Conservation (phyloP, 192 early-diverging fungal genomes). For the Backusella psychrophila region DNA sequence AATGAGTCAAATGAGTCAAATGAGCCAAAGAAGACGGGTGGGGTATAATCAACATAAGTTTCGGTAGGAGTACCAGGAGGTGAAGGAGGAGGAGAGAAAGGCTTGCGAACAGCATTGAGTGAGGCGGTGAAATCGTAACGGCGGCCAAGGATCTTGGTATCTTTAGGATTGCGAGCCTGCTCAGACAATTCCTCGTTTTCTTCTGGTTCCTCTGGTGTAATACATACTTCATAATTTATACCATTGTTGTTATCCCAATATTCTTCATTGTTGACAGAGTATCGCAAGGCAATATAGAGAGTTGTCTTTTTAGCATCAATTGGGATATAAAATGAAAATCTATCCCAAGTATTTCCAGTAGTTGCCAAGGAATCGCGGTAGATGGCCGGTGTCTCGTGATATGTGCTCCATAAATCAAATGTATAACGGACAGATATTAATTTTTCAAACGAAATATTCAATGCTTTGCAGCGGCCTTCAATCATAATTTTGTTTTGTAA, state of each 20-base stretch:
- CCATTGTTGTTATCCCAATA: slow-evolving; percentile 97
- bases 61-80: slow-evolving; percentile 3
- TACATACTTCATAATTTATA: slow-evolving; percentile 72
- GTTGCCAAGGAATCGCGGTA: slow-evolving; percentile 62
- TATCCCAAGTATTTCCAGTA: slow-evolving; percentile 49
- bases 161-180: background rate
- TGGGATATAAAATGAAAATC: slow-evolving; percentile 71
- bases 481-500: slow-evolving; percentile 52
- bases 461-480: slow-evolving; percentile 68
- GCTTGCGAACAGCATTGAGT: slow-evolving; percentile 32
- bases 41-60: background rate
- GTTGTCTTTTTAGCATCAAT: slow-evolving; percentile 36
- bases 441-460: slow-evolving; percentile 89
- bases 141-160: slow-evolving; percentile 16
- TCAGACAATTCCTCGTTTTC: background rate
- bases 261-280: slow-evolving; percentile 69
- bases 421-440: slow-evolving; percentile 75
- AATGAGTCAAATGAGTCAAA: background rate
- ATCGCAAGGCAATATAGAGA: slow-evolving; percentile 64
- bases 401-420: slow-evolving; percentile 78
- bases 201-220: slow-evolving; percentile 3
- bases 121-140: slow-evolving; percentile 42
- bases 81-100: slow-evolving; percentile 10
- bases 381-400: slow-evolving; percentile 59
- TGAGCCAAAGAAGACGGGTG: slow-evolving; percentile 9